A percentile compares a stretch with the other conserved stretches of the same genome.
phyloP scores from a whole-genome alignment of 139 green algal species.

The Haematococcus sp. region DNA sequence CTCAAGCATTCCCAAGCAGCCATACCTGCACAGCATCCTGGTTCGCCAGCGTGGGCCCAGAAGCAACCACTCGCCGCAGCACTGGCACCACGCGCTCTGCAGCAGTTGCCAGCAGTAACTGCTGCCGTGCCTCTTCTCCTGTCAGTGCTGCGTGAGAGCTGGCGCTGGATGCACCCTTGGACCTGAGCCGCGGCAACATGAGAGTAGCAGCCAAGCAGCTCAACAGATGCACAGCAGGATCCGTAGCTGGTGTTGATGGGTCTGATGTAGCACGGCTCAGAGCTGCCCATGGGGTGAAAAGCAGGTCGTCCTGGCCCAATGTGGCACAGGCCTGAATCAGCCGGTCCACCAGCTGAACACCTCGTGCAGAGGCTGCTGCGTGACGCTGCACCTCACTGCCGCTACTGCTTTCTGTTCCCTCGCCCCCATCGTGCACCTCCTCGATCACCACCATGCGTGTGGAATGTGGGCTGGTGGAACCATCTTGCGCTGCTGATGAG shows the following conservation, averaged over 20 bases:
- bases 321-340: not conserved
- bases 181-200: not conserved
- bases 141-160: not conserved
- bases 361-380: not conserved
- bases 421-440: not conserved
- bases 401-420: not conserved
- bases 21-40: not conserved
- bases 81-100: conserved; percentile 1
- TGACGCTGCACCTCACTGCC: not conserved
- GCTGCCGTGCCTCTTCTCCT: not conserved
- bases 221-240: not conserved
- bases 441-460: not conserved
- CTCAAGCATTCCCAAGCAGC: too few species aligned
- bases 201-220: not conserved
- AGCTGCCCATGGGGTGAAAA: not conserved
- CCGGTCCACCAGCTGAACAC: not conserved
- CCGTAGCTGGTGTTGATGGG: not conserved
- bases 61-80: not conserved
- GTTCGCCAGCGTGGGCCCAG: not conserved
- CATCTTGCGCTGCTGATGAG: not conserved
- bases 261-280: conserved; percentile 2
- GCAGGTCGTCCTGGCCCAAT: not conserved
- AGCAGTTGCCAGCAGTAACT: not conserved
- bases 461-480: not conserved
- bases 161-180: not conserved